Evolutionary conservation across 2,329 filamentous ascomycete species (phyloP), one percentile per base, ranked within the genome.

Genomic region (Aspergillus sp.): DNA sequence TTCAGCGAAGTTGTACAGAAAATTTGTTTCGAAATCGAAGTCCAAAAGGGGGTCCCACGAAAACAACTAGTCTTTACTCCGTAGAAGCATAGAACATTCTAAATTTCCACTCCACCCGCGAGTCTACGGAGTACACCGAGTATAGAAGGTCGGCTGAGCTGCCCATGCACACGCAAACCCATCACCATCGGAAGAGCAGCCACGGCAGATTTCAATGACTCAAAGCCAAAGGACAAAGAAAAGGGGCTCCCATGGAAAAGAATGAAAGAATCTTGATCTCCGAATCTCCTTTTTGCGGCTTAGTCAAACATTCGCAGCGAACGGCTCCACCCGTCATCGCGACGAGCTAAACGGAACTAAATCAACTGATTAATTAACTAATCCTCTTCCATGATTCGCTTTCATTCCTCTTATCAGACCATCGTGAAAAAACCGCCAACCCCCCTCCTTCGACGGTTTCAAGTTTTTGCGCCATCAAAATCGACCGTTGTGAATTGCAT

Each of bases 261-360:
- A 31, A 29, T 7, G 16, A 55, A 51, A 24, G 14, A n/a, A 16
- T 20, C 24, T 7, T 12, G 45, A 26, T 24, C 10, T 18, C 32
- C 24, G 24, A 24, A 24, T 6, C 24, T 10, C 31, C 32, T 16
- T 16, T 36, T 36, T 22, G 36, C 49, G 52, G 57, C 57, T 66
- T 63, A 66, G 62, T 63, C 60, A 64, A 63, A 49, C 52, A 59
- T 26, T 54, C 52, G 18, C 31, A 29, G 22, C 56, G 46, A 29
- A 22, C 58, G 58, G 58, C 31, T 39, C 58, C 46, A 51, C 58
- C 58, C 55, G 36, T 42, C 36, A 42, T 42, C 36, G 36, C 36
- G 36, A 42, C 36, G 36, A 42, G 14, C 36, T 42, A 42, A 42
- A 42, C 14, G 11, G 32, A 36, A 36, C 26, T 29, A 29, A 29